Evolutionary conservation across 106 monocot species (phyloP).

Genomic region (Apostasia shenzhenica): DNA sequence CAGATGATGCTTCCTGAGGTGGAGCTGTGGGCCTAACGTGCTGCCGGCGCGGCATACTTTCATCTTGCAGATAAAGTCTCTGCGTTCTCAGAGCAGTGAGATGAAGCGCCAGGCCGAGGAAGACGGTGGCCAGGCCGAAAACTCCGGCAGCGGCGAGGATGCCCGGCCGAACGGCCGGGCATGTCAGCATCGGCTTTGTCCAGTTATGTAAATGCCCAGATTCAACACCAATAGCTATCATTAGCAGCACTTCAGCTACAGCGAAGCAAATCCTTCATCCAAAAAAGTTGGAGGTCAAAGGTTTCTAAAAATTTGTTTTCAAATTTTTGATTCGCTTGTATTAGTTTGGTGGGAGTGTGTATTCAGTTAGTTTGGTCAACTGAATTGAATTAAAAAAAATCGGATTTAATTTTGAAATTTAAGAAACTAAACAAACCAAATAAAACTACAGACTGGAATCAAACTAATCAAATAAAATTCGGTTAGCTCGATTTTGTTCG

Average conservation of each 20-base stretch:
- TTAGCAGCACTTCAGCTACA: constrained; percentile 65
- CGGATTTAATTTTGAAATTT: too few relatives aligned
- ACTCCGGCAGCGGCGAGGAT: constrained; percentile 74
- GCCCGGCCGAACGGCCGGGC: constrained; percentile 47
- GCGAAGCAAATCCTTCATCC: constrained; percentile 63
- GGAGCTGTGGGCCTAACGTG: constrained; percentile 4
- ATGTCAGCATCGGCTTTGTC: constrained; percentile 34
- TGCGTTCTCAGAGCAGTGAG: constrained; percentile 53
- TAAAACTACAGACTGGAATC: too few relatives aligned
- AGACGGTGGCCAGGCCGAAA: constrained; percentile 57
- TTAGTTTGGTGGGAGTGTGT: too few relatives aligned
- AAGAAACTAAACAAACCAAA: too few relatives aligned
- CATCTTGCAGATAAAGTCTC: constrained; percentile 30
- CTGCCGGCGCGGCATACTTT: not conserved
- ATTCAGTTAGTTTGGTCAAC: too few relatives aligned
- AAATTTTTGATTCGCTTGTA: too few relatives aligned
- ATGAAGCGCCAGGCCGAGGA: constrained; percentile 71
- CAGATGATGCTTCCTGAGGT: not conserved
- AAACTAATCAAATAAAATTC: too few relatives aligned
- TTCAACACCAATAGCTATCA: constrained; percentile 62
- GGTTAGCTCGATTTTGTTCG: too few relatives aligned
- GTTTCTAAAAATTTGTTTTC: too few relatives aligned
- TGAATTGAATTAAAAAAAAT: too few relatives aligned
- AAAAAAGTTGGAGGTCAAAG: not conserved
- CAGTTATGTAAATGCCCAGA: constrained; percentile 59